Evolutionary conservation across 2,329 filamentous ascomycete genomes (phyloP).

Genomic region (Trematosphaeria pertusa): DNA sequence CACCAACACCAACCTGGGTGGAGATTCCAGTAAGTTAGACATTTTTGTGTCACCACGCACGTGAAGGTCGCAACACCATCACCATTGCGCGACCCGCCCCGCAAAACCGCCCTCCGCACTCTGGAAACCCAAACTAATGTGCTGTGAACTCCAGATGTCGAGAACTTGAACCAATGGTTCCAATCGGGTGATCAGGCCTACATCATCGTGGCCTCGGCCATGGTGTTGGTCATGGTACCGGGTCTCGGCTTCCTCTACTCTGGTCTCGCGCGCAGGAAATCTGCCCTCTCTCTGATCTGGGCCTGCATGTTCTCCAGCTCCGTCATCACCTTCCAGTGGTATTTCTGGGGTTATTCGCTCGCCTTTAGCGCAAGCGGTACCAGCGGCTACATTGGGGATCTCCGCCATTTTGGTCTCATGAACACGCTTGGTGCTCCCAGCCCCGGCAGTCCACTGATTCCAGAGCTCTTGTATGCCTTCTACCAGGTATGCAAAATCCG

Average conservation of each 20-base stretch:
- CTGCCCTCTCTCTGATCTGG: slow-evolving; percentile 95
- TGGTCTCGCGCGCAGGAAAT: slow-evolving; percentile 95
- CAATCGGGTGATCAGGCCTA: slow-evolving; percentile 90
- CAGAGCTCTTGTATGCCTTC: slow-evolving; percentile 90
- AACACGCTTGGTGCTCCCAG: slow-evolving; percentile 85
- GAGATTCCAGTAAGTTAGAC: slow-evolving; percentile 74
- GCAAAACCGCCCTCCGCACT: background rate
- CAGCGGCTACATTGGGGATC: slow-evolving; percentile 90
- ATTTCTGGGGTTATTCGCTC: slow-evolving; percentile 98
- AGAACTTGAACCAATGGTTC: slow-evolving; percentile 97
- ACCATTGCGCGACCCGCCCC: slow-evolving; percentile 5
- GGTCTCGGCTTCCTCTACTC: slow-evolving; percentile 98
- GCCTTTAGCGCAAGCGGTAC: slow-evolving; percentile 83
- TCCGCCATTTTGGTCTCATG: slow-evolving; percentile 87
- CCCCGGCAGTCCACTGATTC: slow-evolving; percentile 85
- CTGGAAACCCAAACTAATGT: slow-evolving; percentile 9
- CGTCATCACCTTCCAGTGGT: slow-evolving; percentile 97
- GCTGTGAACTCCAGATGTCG: slow-evolving; percentile 62
- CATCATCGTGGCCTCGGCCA: slow-evolving; percentile 87
- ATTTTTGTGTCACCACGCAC: slow-evolving; percentile 20
- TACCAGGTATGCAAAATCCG: slow-evolving; percentile 72
- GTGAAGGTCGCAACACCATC: slow-evolving; percentile 24
- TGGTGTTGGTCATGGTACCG: slow-evolving; percentile 96
- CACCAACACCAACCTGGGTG: slow-evolving; percentile 69
- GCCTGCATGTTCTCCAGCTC: slow-evolving; percentile 93